Base-by-base conservation (phyloP, 495 filamentous ascomycete genomes). In the Aspergillus funiculosus region DNA sequence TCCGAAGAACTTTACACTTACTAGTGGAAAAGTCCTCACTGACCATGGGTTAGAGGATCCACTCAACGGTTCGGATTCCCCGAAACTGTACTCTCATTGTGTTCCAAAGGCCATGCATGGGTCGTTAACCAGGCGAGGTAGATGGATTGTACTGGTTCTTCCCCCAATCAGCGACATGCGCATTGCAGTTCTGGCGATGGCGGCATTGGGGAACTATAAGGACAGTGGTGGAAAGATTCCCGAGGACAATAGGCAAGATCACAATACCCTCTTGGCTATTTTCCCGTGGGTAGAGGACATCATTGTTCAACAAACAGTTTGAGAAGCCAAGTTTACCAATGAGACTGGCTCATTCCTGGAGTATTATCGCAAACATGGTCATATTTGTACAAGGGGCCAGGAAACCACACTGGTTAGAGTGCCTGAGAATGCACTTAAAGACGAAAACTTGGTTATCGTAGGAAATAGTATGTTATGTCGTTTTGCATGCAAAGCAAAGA, bases 121-220 rank as follows among this genome's bases (percentile, higher is more conserved):
- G 57, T 3, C 37, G 68, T 10, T 38, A 54, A 0, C 65, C 71
- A 0, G 17, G 56, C 1, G 46, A 71, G 0, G 55, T 81, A 8
- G 78, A 83, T 47, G 65, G 69, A 1, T 82, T 81, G 55, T 76
- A 79, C 35, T 72, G 80, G 38, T 78, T 75, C 58, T 85, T 82
- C 62, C 64, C 69, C 1, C n/a, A n/a, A 75, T 82, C 48, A 69
- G 71, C 22, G 80, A 79, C 0, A 77, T 79, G 70, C 56, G 18
- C 78, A 79, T 50, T 79, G 73, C 50, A 56, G 50, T 11, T 58
- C 54, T 8, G 78, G 77, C 6, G 66, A 71, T n/a, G 79, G 79
- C 54, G 66, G 67, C 14, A 73, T 82, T 43, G 76, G 78, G 0
- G 73, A 80, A 53, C 61, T n/a, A n/a, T n/a, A n/a, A n/a, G n/a